A percentile compares a stretch with the other conserved stretches of the same genome.
Conservation (phyloP, 2,329 filamentous ascomycete genomes). For the Aspergillus novofumigatus region DNA sequence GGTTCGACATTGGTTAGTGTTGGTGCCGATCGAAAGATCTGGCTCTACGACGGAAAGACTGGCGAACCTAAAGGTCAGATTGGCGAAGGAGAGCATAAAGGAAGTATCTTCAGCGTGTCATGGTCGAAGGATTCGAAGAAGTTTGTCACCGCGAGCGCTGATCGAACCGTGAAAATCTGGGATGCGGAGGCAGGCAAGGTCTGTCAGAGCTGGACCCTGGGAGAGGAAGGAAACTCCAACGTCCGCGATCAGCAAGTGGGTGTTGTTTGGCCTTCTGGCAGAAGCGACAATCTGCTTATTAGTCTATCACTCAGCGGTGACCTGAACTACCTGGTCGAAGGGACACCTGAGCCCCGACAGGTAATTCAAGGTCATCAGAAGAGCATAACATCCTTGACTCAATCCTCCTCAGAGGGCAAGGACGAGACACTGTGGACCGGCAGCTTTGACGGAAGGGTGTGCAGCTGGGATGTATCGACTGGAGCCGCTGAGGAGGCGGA, state of each 20-base stretch:
- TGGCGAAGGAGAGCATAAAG: slow-evolving; percentile 70
- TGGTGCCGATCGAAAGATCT: slow-evolving; percentile 87
- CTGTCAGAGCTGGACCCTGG: slow-evolving; percentile 79
- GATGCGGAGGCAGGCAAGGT: slow-evolving; percentile 75
- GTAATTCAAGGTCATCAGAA: slow-evolving; percentile 87
- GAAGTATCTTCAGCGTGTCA: slow-evolving; percentile 86
- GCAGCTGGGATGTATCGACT: slow-evolving; percentile 72
- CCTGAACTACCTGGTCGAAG: slow-evolving; percentile 79
- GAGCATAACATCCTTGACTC: slow-evolving; percentile 73
- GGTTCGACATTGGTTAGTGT: slow-evolving; percentile 78
- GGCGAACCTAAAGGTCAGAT: slow-evolving; percentile 76
- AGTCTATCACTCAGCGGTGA: slow-evolving; percentile 85
- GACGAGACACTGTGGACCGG: slow-evolving; percentile 74
- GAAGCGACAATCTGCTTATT: slow-evolving; percentile 82
- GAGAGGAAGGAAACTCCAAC: slow-evolving; percentile 66
- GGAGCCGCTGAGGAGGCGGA: slow-evolving; percentile 69
- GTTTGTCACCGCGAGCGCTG: slow-evolving; percentile 86
- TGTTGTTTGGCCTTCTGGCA: slow-evolving; percentile 79
- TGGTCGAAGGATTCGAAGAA: slow-evolving; percentile 84
- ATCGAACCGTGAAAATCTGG: slow-evolving; percentile 94
- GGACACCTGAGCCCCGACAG: slow-evolving; percentile 63
- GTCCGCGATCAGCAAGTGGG: slow-evolving; percentile 88
- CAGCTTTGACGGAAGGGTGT: slow-evolving; percentile 84
- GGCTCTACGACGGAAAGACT: slow-evolving; percentile 94
- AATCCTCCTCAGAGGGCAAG: slow-evolving; percentile 46